phyloP scores from a whole-genome alignment of 306 rosid genomes.

The Malus fusca region DNA sequence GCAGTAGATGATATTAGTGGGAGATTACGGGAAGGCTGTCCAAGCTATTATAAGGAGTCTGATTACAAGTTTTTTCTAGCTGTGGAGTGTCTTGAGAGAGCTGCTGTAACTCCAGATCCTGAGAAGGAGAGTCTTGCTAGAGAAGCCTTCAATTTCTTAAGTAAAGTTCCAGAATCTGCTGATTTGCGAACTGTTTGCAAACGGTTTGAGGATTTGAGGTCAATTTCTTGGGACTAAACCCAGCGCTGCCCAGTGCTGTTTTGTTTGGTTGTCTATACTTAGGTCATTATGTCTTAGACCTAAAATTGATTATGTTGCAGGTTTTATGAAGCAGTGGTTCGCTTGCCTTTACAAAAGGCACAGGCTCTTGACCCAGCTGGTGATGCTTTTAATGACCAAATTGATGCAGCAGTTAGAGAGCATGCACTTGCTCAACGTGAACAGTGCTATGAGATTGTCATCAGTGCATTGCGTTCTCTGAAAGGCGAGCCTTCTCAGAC shows the following conservation, averaged over 20 bases:
- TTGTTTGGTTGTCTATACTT: constrained; percentile 5
- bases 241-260: neutral
- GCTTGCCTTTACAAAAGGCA: constrained; percentile 92
- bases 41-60: constrained; percentile 98
- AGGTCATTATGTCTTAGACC: constrained; percentile 19
- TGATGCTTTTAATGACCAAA: constrained; percentile 82
- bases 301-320: constrained; percentile 39
- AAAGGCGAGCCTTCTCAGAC: constrained; percentile 56
- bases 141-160: constrained; percentile 75
- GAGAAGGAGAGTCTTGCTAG: constrained; percentile 74
- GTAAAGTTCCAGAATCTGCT: constrained; percentile 94
- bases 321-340: constrained; percentile 96
- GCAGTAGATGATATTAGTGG: constrained; percentile 93
- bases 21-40: constrained; percentile 88
- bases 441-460: constrained; percentile 86
- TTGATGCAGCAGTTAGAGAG: constrained; percentile 72
- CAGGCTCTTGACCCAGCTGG: constrained; percentile 90
- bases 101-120: constrained; percentile 64
- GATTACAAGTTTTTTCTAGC: constrained; percentile 94
- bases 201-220: constrained; percentile 97
- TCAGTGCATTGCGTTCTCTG: constrained; percentile 70
- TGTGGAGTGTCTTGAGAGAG: constrained; percentile 94
- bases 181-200: constrained; percentile 86
- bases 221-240: constrained; percentile 9
- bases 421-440: constrained; percentile 71